Base-by-base conservation (phyloP, 768 basidiomycete genomes). In the Guyanaporus albipodus region DNA sequence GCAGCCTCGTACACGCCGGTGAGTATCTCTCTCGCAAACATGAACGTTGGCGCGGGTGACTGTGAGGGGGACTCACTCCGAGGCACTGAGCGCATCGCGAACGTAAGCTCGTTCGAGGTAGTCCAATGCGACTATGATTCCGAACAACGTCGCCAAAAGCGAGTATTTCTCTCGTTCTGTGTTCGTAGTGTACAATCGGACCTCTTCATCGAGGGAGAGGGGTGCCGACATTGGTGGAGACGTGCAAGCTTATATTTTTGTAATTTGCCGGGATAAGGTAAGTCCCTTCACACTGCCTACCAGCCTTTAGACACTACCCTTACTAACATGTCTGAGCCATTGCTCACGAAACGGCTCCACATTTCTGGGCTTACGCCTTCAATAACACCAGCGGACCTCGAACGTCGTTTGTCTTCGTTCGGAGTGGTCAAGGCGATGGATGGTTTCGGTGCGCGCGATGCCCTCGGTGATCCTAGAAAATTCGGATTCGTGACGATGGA, bases 61-160 rank as follows among this genome's bases (percentile, higher is more conserved):
- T 14, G 22, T 28, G 11, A 12, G 23, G 19, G 21, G 32, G 42
- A 79, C 91, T 67, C 72, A 96, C 94, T 97, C 91, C 38, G 83
- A 82, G 3, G 89, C 85, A 17, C 85, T 85, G 47, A 98, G 87
- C 0, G 88, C 84, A 70, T 98, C 96, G 14, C 95, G 80, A 32
- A 98, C 86, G 67, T 95, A 98, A 1, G 93, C 95, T 33, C 92
- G 78, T 66, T 99, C 95, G 19, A 97, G 84, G 62, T 94, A 97
- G 59, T 98, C 93, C 10, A 99, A 73, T 3, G 87, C 80, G 37
- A 94, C 86, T 48, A 96, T 81, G 58, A 99, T 89, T 8, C 91
- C 88, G 58, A 87, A 99, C 6, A 99, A 73, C 4, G 91, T 98
- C 0, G 91, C 87, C 15, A 93, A 74, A 10, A 87, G 84, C 60